A percentile compares a stretch with the other conserved stretches of the same genome.
These are phyloP conservation scores for Leccinum arenicola DNA, from an alignment of 768 basidiomycete genomes.

Conservation along the genomic window DNA sequence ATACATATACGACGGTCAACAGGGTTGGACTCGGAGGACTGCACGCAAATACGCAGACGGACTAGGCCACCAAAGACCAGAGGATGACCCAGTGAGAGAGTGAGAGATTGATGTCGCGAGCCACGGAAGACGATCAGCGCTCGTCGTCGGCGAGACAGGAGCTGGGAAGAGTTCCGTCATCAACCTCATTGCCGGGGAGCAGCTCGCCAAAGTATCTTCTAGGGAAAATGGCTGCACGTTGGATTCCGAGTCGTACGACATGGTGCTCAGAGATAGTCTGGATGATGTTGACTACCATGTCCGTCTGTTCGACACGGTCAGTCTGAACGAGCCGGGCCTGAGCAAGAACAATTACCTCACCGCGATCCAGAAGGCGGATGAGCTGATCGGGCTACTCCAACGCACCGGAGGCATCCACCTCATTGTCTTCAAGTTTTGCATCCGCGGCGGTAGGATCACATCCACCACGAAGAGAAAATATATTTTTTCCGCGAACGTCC, in stretches of 20 bases:
- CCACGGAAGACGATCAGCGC: slow-evolving; percentile 5
- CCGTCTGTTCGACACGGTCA: slow-evolving; percentile 31
- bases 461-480: slow-evolving; percentile 25
- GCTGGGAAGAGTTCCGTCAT: slow-evolving; percentile 6
- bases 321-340: slow-evolving; percentile 26
- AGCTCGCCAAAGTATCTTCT: slow-evolving; percentile 28
- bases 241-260: slow-evolving; percentile 21
- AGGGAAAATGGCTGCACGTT: slow-evolving; percentile 36
- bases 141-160: slow-evolving; percentile 33
- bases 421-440: slow-evolving; percentile 26
- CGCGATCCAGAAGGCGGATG: slow-evolving; percentile 28
- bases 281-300: slow-evolving; percentile 9
- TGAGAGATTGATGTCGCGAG: too few relatives aligned
- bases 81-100: too few relatives aligned
- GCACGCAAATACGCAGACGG: too few relatives aligned
- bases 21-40: too few relatives aligned
- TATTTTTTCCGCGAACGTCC: slow-evolving; percentile 18
- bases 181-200: slow-evolving; percentile 35
- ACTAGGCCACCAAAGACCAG: too few relatives aligned
- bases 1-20: too few relatives aligned
- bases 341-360: slow-evolving; percentile 19
- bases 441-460: slow-evolving; percentile 31
- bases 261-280: slow-evolving; percentile 15
- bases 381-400: slow-evolving; percentile 31
- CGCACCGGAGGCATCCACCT: slow-evolving; percentile 27